Conservation (phyloP, 1,139 yeast genomes). For the Suhomyces yuchorum region DNA sequence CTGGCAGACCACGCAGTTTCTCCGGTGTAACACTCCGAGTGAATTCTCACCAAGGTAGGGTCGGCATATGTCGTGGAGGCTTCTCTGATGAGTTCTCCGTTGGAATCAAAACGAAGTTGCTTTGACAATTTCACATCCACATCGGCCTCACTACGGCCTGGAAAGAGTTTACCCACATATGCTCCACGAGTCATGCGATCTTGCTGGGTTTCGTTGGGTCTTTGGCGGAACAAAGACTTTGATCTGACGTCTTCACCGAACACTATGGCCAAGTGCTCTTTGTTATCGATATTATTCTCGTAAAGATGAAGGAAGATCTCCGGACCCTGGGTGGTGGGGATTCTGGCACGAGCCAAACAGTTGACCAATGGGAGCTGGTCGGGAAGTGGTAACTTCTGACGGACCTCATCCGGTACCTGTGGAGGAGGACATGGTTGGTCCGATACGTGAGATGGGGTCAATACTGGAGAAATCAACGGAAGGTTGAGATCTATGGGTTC, state of each 20-base stretch:
- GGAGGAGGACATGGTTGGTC: constrained; percentile 24
- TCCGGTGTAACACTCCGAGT: constrained; percentile 97
- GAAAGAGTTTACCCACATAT: constrained; percentile 82
- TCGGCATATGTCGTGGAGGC: constrained; percentile 41
- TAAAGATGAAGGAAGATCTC: constrained; percentile 91
- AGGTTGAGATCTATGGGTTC: constrained; percentile 24
- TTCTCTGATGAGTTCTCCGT: constrained; percentile 53
- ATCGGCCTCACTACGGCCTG: constrained; percentile 78
- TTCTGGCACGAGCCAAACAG: constrained; percentile 90
- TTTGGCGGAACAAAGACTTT: constrained; percentile 60
- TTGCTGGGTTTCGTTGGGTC: constrained; percentile 77
- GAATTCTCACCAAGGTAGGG: constrained; percentile 71
- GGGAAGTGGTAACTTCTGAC: constrained; percentile 24
- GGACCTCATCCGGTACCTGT: constrained; percentile 22
- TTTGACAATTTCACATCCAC: constrained; percentile 48
- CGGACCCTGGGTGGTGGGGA: constrained; percentile 91
- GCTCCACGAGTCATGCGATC: constrained; percentile 98
- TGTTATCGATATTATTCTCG: constrained; percentile 79
- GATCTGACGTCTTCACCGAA: constrained; percentile 92
- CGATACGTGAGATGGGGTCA: constrained; percentile 30
- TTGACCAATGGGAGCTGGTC: constrained; percentile 64
- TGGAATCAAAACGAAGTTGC: constrained; percentile 47
- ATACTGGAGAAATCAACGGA: constrained; percentile 41
- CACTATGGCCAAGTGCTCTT: constrained; percentile 96
- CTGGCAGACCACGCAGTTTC: constrained; percentile 99